Evolutionary conservation across 306 rosid species (phyloP), one percentile per base, ranked within the genome.

Genomic region (Fragaria vesca): DNA sequence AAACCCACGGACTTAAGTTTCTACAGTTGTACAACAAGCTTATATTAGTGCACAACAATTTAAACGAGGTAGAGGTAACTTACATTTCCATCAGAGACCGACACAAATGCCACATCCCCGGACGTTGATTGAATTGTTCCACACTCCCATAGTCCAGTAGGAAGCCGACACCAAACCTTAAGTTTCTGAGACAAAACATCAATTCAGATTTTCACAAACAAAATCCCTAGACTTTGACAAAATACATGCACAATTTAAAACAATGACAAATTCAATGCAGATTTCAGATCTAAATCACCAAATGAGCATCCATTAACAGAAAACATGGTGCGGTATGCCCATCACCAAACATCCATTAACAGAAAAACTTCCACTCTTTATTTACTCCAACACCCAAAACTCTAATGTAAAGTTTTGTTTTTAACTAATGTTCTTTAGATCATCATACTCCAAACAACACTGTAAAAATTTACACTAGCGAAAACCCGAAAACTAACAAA

Each of bases 141-240:
- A 0, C 82, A 87, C 72, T 78, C 97, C 99, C 97, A 93, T 34
- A 79, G 88, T 63, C 96, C 90, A 74, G 50, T 86, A 42, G 90
- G 90, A 57, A 82, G 91, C 82, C 76, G 84, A 89, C 98, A 91
- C 99, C 99, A 96, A 73, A 96, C 96, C 78, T 77, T 84, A 72
- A 93, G 98, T 90, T 91, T 93, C 99, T 96, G 92, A 76, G 76
- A 66, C 68, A 42, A 83, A 85, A 79, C 71, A 38, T 38, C 42
- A 38, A 38, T 38, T 38, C 42, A 38, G 42, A 38, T 5, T 38
- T 38, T 38, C 42, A 38, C 42, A 38, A 4, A 38, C 42, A 82
- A 74, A 40, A 73, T 34, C 54, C 30, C 84, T 32, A 36, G 17
- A 58, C 30, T 51, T 45, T 54, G 26, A 57, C 8, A 30, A 32